phyloP scores from a whole-genome alignment of 768 basidiomycete genomes.

The Suillus discolor region DNA sequence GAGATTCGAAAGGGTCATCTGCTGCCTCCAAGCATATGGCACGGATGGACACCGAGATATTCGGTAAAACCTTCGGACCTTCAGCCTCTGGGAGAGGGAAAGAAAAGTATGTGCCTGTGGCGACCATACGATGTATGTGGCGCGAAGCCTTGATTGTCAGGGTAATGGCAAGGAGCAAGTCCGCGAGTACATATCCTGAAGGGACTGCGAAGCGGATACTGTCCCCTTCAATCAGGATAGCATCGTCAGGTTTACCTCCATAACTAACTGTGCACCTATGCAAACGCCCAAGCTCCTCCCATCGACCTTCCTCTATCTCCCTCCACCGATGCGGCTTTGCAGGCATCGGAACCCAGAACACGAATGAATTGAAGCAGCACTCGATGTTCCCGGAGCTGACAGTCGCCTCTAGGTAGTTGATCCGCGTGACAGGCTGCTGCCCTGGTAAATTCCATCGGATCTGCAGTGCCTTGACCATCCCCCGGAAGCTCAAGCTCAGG shows the following conservation, averaged over 20 bases:
- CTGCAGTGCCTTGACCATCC: slow-evolving; percentile 48
- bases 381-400: slow-evolving; percentile 24
- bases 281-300: slow-evolving; percentile 76
- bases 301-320: slow-evolving; percentile 43
- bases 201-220: slow-evolving; percentile 80
- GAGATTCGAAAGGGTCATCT: slow-evolving; percentile 84
- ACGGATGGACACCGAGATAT: slow-evolving; percentile 58
- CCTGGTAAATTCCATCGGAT: slow-evolving; percentile 49
- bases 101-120: slow-evolving; percentile 50
- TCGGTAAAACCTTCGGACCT: slow-evolving; percentile 70
- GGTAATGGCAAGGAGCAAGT: slow-evolving; percentile 71
- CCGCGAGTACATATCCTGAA: slow-evolving; percentile 71
- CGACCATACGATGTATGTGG: slow-evolving; percentile 63
- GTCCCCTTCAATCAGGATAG: slow-evolving; percentile 58
- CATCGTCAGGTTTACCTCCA: slow-evolving; percentile 31
- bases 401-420: slow-evolving; percentile 26
- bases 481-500: slow-evolving; percentile 26
- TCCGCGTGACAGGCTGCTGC: slow-evolving; percentile 46
- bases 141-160: slow-evolving; percentile 73
- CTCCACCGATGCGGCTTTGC: slow-evolving; percentile 38
- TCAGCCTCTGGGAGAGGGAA: slow-evolving; percentile 71
- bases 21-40: slow-evolving; percentile 73
- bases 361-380: slow-evolving; percentile 43
- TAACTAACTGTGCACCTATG: slow-evolving; percentile 50
- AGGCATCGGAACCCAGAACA: slow-evolving; percentile 61